Evolutionary conservation across 805 yeast genomes (phyloP).

Genomic region (Candida arabinofermentans): DNA sequence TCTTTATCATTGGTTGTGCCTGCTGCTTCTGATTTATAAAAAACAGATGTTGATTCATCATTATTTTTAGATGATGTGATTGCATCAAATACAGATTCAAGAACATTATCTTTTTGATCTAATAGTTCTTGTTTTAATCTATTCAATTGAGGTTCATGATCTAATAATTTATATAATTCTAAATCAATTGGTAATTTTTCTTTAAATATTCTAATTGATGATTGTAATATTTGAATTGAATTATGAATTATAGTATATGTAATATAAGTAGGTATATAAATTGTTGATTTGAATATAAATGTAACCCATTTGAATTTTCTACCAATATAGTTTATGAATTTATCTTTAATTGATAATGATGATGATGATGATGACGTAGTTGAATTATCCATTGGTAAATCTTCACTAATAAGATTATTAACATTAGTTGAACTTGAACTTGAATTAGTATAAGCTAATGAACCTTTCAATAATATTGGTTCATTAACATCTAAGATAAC

Average conservation of each 20-base stretch:
- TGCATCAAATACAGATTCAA: constrained; percentile 62
- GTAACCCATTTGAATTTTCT: constrained; percentile 45
- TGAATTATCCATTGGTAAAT: constrained; percentile 16
- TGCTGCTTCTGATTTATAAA: constrained; percentile 8
- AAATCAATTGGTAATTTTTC: constrained; percentile 27
- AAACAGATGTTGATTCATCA: constrained; percentile 18
- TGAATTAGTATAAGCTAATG: constrained; percentile 12
- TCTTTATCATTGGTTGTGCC: constrained; percentile 5
- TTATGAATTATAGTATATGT: constrained; percentile 48
- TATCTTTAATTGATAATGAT: not conserved
- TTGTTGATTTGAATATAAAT: constrained; percentile 39
- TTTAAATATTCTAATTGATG: constrained; percentile 26
- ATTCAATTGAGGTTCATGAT: constrained; percentile 21
- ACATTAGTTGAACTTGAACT: constrained; percentile 5
- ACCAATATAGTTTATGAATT: constrained; percentile 11
- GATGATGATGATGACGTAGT: not conserved
- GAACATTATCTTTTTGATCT: constrained; percentile 59
- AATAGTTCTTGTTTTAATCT: constrained; percentile 41
- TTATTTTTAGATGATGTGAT: constrained; percentile 35
- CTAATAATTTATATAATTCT: constrained; percentile 10
- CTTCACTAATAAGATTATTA: constrained; percentile 18
- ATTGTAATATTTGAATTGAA: constrained; percentile 34
- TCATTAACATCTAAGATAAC: constrained; percentile 49
- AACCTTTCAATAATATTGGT: constrained; percentile 34
- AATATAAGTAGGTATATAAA: constrained; percentile 63